phyloP scores from a whole-genome alignment of 31 red algal genomes.

The Endocladia muricata region DNA sequence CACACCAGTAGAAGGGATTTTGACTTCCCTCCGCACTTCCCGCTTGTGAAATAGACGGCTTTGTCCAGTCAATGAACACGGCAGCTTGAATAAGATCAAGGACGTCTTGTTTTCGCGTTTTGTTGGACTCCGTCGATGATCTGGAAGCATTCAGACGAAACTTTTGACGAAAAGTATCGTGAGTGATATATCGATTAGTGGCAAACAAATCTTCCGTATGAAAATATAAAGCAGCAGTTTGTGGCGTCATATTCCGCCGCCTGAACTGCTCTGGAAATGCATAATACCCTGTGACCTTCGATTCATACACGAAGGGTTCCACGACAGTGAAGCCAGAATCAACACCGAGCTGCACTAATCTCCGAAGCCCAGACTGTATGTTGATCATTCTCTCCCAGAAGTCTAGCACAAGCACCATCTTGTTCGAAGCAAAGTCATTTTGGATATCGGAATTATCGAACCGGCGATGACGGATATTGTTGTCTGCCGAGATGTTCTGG shows the following conservation, averaged over 20 bases:
- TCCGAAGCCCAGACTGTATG: constrained; percentile 24
- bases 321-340: constrained; percentile 43
- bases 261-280: constrained; percentile 24
- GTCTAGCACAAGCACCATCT: constrained; percentile 34
- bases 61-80: constrained; percentile 5
- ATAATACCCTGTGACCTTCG: constrained; percentile 24
- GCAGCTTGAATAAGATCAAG: constrained; percentile 1
- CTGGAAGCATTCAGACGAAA: not conserved
- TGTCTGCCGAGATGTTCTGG: too few species aligned
- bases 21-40: not conserved
- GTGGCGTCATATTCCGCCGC: constrained; percentile 12
- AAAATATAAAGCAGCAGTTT: constrained; percentile 24
- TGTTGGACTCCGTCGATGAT: not conserved
- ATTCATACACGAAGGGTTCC: constrained; percentile 51
- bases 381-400: constrained; percentile 61
- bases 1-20: constrained; percentile 15
- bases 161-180: not conserved
- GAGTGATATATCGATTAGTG: constrained; percentile 22
- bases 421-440: not conserved
- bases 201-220: not conserved
- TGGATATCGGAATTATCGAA: not conserved
- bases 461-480: not conserved
- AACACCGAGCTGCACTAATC: constrained; percentile 37
- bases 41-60: not conserved
- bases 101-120: not conserved